phyloP scores from a whole-genome alignment of 768 basidiomycete species.

The Kwoniella mangroviensis region DNA sequence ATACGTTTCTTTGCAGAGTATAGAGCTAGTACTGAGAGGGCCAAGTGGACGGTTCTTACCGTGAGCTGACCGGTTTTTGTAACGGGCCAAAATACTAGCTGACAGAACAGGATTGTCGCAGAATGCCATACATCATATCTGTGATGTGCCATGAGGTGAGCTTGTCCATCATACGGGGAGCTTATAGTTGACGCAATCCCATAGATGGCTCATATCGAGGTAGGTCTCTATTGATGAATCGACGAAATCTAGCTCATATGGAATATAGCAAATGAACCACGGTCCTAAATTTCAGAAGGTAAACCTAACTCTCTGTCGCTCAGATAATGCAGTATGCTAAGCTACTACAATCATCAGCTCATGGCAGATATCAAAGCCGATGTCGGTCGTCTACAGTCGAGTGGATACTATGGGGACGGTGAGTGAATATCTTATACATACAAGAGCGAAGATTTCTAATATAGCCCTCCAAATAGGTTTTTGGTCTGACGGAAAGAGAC shows the following conservation, averaged over 20 bases:
- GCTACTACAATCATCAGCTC: too few species aligned
- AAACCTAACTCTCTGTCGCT: too few species aligned
- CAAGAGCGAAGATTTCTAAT: neutral
- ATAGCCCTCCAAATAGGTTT: slow-evolving; percentile 38
- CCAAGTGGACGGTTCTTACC: slow-evolving; percentile 49
- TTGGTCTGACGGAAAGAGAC: slow-evolving; percentile 53
- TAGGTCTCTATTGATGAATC: neutral
- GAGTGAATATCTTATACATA: neutral
- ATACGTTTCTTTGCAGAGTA: slow-evolving; percentile 32
- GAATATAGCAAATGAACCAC: slow-evolving; percentile 54
- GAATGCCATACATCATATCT: slow-evolving; percentile 48
- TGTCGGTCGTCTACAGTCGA: slow-evolving; percentile 43
- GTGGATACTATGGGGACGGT: slow-evolving; percentile 57
- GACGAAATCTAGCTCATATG: too few species aligned
- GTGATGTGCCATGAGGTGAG: slow-evolving; percentile 57
- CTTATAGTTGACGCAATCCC: slow-evolving; percentile 8
- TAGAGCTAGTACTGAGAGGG: slow-evolving; percentile 54
- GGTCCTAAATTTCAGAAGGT: slow-evolving; percentile 53
- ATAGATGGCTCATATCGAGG: slow-evolving; percentile 51
- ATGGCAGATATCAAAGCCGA: slow-evolving; percentile 53
- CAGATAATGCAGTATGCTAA: too few species aligned
- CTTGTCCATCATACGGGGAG: too few species aligned
- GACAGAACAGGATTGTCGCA: slow-evolving; percentile 10
- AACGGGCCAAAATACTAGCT: slow-evolving; percentile 5
- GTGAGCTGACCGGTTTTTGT: slow-evolving; percentile 17